Conservation (phyloP, 768 basidiomycete species). For the Hygrophorus pudorinus region DNA sequence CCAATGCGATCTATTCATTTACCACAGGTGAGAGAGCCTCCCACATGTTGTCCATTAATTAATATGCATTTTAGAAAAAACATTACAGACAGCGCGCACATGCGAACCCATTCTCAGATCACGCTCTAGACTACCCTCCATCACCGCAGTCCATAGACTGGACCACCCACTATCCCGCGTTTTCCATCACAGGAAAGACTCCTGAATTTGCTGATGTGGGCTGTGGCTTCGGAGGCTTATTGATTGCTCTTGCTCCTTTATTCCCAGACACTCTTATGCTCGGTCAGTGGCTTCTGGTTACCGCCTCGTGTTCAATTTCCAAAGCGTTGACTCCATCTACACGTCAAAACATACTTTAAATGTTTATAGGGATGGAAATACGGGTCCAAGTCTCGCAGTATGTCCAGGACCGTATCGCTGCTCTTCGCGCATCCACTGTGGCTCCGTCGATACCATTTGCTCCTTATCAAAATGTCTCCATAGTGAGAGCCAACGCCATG, state of each 20-base stretch:
- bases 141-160: slow-evolving; percentile 75
- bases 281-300: slow-evolving; percentile 39
- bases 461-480: slow-evolving; percentile 80
- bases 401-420: slow-evolving; percentile 87
- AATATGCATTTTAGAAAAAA: slow-evolving; percentile 52
- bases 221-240: slow-evolving; percentile 93
- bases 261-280: slow-evolving; percentile 92
- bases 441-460: slow-evolving; percentile 21
- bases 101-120: slow-evolving; percentile 81
- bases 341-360: background rate
- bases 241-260: slow-evolving; percentile 79
- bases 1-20: slow-evolving; percentile 12
- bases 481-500: slow-evolving; percentile 96
- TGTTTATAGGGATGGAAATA: slow-evolving; percentile 80
- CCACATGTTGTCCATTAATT: background rate
- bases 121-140: slow-evolving; percentile 78
- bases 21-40: slow-evolving; percentile 34
- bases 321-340: background rate
- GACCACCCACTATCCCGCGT: slow-evolving; percentile 73
- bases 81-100: slow-evolving; percentile 79
- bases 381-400: slow-evolving; percentile 94
- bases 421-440: slow-evolving; percentile 63
- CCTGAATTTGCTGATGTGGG: slow-evolving; percentile 97
- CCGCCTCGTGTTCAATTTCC: background rate
- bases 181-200: slow-evolving; percentile 41